Percentiles rank a stretch among this genome's conserved stretches.
Conservation (phyloP, 805 yeast species). For the Blastobotrys robertii region DNA sequence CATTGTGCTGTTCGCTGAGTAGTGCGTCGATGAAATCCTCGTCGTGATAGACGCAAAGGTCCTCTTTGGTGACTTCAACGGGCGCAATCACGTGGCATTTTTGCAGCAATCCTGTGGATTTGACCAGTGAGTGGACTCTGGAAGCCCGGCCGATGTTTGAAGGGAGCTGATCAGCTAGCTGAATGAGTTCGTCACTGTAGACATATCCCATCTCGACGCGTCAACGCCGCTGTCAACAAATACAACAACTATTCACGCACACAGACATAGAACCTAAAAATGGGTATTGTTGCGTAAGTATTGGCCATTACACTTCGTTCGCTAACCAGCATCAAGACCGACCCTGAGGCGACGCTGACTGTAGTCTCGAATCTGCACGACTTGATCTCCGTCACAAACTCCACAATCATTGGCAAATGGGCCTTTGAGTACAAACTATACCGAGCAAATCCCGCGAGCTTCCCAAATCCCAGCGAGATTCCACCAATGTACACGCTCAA, state of each 20-base stretch:
- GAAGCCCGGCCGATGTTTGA: slow-evolving; percentile 44
- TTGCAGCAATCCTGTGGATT: slow-evolving; percentile 32
- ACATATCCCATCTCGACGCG: slow-evolving; percentile 18
- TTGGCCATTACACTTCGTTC: background rate
- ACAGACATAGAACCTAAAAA: background rate
- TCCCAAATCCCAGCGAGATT: background rate
- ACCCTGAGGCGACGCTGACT: slow-evolving; percentile 16
- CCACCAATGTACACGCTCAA: slow-evolving; percentile 21
- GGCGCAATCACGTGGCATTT: slow-evolving; percentile 23
- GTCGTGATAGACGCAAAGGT: slow-evolving; percentile 44
- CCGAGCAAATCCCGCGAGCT: slow-evolving; percentile 43
- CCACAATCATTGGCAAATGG: slow-evolving; percentile 57
- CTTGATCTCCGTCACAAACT: slow-evolving; percentile 55
- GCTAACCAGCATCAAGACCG: slow-evolving; percentile 9
- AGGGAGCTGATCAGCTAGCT: slow-evolving; percentile 36
- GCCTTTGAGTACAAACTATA: slow-evolving; percentile 57
- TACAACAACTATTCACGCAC: too few relatives aligned
- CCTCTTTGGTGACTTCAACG: slow-evolving; percentile 26
- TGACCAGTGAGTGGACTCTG: slow-evolving; percentile 33
- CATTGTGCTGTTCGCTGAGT: slow-evolving; percentile 20
- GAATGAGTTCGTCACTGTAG: slow-evolving; percentile 13
- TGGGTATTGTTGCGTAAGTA: background rate
- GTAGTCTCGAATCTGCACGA: slow-evolving; percentile 65
- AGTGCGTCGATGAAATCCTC: slow-evolving; percentile 33
- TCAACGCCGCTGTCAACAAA: too few relatives aligned